phyloP scores from a whole-genome alignment of 2,329 filamentous ascomycete species.

The Nemania sp. region DNA sequence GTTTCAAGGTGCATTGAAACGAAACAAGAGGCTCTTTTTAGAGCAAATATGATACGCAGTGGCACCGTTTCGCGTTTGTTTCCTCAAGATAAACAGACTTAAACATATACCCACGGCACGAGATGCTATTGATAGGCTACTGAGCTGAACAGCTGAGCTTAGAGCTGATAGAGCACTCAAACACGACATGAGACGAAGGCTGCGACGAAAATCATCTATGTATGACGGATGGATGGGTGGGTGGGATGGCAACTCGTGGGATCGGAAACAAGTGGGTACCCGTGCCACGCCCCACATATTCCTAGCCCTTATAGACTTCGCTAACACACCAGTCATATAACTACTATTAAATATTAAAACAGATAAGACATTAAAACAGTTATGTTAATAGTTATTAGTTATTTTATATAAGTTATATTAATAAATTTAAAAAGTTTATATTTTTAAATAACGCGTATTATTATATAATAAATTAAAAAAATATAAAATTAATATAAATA shows the following conservation, averaged over 20 bases:
- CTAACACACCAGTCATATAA: too few relatives aligned
- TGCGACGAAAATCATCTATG: constrained; percentile 18
- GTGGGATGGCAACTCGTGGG: background rate
- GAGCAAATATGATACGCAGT: too few relatives aligned
- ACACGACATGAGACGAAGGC: constrained; percentile 20
- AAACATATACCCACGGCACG: background rate
- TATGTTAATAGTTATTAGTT: too few relatives aligned
- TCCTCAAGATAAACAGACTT: background rate
- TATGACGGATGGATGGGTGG: constrained; percentile 3
- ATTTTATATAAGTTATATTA: too few relatives aligned
- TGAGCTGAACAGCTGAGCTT: background rate
- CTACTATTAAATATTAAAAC: too few relatives aligned
- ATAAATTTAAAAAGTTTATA: too few relatives aligned
- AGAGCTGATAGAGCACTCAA: constrained; percentile 16
- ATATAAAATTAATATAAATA: too few relatives aligned
- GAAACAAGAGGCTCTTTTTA: background rate
- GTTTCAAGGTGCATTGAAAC: constrained; percentile 13
- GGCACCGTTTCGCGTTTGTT: background rate
- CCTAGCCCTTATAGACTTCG: too few relatives aligned
- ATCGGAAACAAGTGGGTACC: constrained; percentile 5
- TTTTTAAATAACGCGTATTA: too few relatives aligned
- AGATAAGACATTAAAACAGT: too few relatives aligned
- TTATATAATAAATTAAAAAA: too few relatives aligned
- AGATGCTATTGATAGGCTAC: background rate
- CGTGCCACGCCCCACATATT: too few relatives aligned